phyloP scores from a whole-genome alignment of 2,329 filamentous ascomycete species.

The Diplodia scrobiculata region DNA sequence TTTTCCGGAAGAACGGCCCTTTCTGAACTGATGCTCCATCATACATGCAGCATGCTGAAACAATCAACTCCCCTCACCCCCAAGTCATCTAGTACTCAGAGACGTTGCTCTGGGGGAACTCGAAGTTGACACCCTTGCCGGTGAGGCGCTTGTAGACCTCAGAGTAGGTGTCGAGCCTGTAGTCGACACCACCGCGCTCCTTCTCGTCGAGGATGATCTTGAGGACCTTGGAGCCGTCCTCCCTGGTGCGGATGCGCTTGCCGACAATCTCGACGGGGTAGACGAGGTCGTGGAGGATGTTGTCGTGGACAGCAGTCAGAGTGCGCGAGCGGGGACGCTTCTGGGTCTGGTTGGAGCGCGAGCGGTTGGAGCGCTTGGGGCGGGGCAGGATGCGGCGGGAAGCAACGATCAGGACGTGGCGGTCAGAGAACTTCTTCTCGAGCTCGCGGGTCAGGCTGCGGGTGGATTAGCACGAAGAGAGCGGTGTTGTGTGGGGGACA shows the following conservation, averaged over 20 bases:
- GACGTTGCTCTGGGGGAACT: slow-evolving; percentile 87
- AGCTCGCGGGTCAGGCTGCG: slow-evolving; percentile 96
- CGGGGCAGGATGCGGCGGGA: slow-evolving; percentile 98
- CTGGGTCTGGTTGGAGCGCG: slow-evolving; percentile 94
- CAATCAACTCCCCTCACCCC: slow-evolving; percentile 42
- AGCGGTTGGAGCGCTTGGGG: slow-evolving; percentile 97
- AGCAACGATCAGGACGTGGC: slow-evolving; percentile 98
- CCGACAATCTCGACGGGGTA: slow-evolving; percentile 99
- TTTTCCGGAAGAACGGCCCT: slow-evolving; percentile 24
- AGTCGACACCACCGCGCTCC: slow-evolving; percentile 98
- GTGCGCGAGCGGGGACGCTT: slow-evolving; percentile 98
- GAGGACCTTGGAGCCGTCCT: slow-evolving; percentile 97
- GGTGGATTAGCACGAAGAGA: slow-evolving; percentile 23
- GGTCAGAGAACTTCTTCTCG: slow-evolving; percentile 99
- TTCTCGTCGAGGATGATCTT: slow-evolving; percentile 99
- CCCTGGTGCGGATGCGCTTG: slow-evolving; percentile 97
- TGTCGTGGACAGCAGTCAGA: slow-evolving; percentile 97
- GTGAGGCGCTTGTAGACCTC: slow-evolving; percentile 99
- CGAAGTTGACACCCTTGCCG: slow-evolving; percentile 93
- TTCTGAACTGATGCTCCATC: slow-evolving; percentile 23
- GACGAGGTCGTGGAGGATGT: slow-evolving; percentile 96
- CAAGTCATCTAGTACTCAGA: slow-evolving; percentile 72
- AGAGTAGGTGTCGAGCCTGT: slow-evolving; percentile 98
- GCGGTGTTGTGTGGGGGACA: slow-evolving; percentile 10
- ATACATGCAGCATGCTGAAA: slow-evolving; percentile 44